A percentile compares a stretch with the other conserved stretches of the same genome.
Evolutionary conservation across 2,329 filamentous ascomycete genomes (phyloP).

Genomic region (Neofusicoccum umdonicola): DNA sequence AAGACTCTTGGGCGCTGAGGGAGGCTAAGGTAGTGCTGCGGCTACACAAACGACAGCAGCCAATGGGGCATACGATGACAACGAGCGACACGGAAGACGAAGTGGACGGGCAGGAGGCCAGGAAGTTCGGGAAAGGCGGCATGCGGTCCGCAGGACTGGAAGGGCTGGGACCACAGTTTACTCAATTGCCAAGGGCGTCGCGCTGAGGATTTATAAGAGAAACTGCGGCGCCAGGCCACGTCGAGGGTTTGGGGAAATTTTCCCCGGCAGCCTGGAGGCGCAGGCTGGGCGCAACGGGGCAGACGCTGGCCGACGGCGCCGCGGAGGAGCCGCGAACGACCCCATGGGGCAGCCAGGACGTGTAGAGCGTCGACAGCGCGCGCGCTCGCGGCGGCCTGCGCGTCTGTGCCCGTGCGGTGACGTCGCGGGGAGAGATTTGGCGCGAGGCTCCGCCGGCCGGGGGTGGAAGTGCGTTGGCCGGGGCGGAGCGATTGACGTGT

Average conservation of each 20-base stretch:
- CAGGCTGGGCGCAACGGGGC: not conserved
- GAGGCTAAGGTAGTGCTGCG: not conserved
- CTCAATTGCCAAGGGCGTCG: not conserved
- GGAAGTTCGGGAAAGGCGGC: constrained; percentile 2
- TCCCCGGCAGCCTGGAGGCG: not conserved
- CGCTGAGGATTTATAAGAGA: constrained; percentile 4
- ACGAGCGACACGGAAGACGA: no score
- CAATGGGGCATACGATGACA: not conserved
- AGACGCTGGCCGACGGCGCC: not conserved
- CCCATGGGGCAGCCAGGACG: not conserved
- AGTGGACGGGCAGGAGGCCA: not conserved
- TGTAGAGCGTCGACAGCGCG: not conserved
- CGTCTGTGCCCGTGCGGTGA: not conserved
- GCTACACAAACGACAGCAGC: not conserved
- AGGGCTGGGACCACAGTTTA: not conserved
- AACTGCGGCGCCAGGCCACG: not conserved
- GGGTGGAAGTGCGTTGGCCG: not conserved
- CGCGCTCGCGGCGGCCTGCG: not conserved
- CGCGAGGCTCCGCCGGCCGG: not conserved
- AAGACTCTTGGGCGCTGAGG: not conserved
- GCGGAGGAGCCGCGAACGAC: not conserved
- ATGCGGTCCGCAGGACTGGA: not conserved
- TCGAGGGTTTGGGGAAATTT: not conserved
- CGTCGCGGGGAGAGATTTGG: not conserved
- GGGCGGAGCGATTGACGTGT: constrained; percentile 3